These are phyloP conservation scores for Tetrapisispora fleetii DNA, from an alignment of 805 yeast genomes.

Conservation along the genomic window DNA sequence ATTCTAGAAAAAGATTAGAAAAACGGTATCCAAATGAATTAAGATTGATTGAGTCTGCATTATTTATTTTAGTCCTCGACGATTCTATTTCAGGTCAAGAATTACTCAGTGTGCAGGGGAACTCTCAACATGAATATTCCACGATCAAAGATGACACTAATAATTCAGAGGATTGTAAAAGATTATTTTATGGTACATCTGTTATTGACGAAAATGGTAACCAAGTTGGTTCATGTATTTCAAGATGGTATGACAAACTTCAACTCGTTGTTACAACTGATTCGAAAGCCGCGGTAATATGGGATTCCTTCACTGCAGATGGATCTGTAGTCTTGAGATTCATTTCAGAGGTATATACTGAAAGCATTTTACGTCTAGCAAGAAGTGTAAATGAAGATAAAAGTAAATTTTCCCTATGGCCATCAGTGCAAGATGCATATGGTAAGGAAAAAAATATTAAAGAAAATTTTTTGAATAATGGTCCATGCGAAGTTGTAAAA, in stretches of 20 bases:
- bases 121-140: not conserved
- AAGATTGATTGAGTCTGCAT: constrained; percentile 57
- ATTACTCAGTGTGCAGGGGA: too few species aligned
- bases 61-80: constrained; percentile 74
- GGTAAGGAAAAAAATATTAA: not conserved
- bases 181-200: constrained; percentile 76
- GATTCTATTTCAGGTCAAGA: constrained; percentile 38
- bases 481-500: constrained; percentile 7
- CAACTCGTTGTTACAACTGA: constrained; percentile 77
- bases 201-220: constrained; percentile 61
- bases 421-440: constrained; percentile 14
- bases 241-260: constrained; percentile 88
- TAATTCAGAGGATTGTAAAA: constrained; percentile 35
- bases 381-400: constrained; percentile 58
- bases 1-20: constrained; percentile 45
- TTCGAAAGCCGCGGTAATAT: constrained; percentile 82
- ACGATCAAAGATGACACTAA: too few species aligned
- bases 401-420: constrained; percentile 31
- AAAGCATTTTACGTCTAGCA: constrained; percentile 77
- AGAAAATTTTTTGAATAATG: constrained; percentile 2
- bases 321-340: constrained; percentile 86
- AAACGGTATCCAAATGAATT: constrained; percentile 31
- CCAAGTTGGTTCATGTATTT: constrained; percentile 86
- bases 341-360: constrained; percentile 84
- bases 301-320: constrained; percentile 86